A percentile compares a stretch with the other conserved stretches of the same genome.
phyloP scores from a whole-genome alignment of 331 rosid genomes.

The Quercus tomentella region DNA sequence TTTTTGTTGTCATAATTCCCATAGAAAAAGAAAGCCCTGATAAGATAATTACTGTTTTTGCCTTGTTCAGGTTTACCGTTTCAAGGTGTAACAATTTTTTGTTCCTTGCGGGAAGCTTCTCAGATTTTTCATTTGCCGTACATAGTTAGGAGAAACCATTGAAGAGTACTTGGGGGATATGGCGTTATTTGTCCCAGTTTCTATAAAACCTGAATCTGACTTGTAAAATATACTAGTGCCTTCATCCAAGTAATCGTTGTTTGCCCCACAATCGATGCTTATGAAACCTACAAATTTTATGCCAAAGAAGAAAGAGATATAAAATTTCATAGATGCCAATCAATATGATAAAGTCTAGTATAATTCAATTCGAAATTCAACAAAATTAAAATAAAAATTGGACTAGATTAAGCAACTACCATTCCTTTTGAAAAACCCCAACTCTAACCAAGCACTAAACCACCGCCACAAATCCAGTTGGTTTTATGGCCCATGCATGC shows the following conservation, averaged over 20 bases:
- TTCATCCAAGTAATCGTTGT: background rate
- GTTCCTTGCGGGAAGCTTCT: conserved; percentile 27
- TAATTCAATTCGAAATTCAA: no score
- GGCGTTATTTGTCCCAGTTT: background rate
- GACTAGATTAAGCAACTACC: no score
- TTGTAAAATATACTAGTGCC: background rate
- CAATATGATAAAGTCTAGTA: no score
- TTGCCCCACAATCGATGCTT: conserved; percentile 23
- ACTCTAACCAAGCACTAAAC: no score
- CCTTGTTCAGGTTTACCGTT: conserved; percentile 15
- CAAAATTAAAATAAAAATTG: no score
- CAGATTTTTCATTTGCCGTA: background rate
- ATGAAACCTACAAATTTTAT: background rate
- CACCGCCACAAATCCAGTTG: no score
- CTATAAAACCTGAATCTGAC: background rate
- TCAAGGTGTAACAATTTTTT: conserved; percentile 23
- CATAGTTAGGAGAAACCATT: background rate
- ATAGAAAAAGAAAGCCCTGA: conserved; percentile 4
- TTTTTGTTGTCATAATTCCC: background rate
- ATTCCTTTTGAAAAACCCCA: no score
- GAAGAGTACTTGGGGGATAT: background rate
- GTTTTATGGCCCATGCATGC: no score
- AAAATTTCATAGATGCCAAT: no score
- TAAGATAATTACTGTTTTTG: background rate
- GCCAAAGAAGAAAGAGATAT: no score